phyloP scores from a whole-genome alignment of 108 stramenopile species.

The Fistulifera pelliculosa region DNA sequence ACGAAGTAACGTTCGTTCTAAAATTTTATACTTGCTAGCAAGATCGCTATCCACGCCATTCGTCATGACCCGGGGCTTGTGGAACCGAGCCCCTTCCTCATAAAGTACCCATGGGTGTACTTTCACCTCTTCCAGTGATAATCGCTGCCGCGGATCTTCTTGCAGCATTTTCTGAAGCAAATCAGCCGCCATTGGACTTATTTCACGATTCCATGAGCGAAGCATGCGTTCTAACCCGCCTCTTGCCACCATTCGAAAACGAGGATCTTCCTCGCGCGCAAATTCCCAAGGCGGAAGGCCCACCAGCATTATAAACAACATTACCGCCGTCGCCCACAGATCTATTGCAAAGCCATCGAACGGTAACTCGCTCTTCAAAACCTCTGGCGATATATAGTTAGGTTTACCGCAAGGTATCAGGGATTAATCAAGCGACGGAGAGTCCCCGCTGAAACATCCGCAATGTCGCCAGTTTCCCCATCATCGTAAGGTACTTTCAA shows the following conservation, averaged over 20 bases:
- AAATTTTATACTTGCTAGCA: no score
- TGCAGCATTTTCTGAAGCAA: conserved; percentile 72
- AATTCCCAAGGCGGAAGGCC: conserved; percentile 78
- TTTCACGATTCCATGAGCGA: conserved; percentile 39
- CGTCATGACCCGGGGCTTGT: neutral
- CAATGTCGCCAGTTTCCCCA: conserved; percentile 16
- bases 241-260: conserved; percentile 33
- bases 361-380: conserved; percentile 31
- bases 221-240: conserved; percentile 41
- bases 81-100: conserved; percentile 12
- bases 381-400: conserved; percentile 91
- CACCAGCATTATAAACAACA: conserved; percentile 80
- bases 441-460: conserved; percentile 46
- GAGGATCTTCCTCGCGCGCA: conserved; percentile 39
- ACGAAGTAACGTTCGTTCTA: no score
- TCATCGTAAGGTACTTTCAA: conserved; percentile 62
- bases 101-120: conserved; percentile 68
- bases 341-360: conserved; percentile 88
- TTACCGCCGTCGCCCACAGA: conserved; percentile 84
- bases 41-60: neutral
- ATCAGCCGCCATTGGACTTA: conserved; percentile 43
- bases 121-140: conserved; percentile 59
- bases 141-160: conserved; percentile 54
- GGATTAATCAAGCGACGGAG: conserved; percentile 59
- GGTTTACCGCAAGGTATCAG: conserved; percentile 88